Conservation (phyloP, 148 eudicot genomes). For the Drosera capensis region DNA sequence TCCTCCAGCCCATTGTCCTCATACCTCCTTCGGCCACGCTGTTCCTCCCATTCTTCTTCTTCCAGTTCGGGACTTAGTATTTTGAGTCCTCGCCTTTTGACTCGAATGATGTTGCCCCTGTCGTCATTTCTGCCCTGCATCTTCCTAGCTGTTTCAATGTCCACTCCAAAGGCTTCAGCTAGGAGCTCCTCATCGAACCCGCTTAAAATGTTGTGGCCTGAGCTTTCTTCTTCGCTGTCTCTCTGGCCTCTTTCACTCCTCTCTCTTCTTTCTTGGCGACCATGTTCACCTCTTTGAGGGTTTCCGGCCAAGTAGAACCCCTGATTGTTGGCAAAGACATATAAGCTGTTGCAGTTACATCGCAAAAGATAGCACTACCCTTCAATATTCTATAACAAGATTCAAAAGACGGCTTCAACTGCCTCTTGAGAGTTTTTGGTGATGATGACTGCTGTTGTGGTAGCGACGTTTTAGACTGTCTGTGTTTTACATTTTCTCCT, state of each 20-base stretch:
- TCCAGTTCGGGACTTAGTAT: not conserved
- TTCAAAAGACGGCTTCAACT: no score
- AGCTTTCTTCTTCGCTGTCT: not conserved
- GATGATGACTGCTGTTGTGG: no score
- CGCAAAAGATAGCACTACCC: no score
- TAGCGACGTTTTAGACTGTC: no score
- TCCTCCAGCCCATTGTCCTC: slow-evolving; percentile 22
- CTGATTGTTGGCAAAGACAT: slow-evolving; percentile 7
- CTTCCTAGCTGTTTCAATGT: slow-evolving; percentile 13
- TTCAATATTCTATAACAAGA: not conserved
- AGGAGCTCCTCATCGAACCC: slow-evolving; percentile 32
- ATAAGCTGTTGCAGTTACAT: not conserved
- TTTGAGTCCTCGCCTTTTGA: slow-evolving; percentile 10
- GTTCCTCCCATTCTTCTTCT: not conserved
- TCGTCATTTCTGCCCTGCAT: slow-evolving; percentile 22
- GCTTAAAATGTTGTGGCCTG: slow-evolving; percentile 21
- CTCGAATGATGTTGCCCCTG: slow-evolving; percentile 37
- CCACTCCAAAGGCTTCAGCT: slow-evolving; percentile 13
- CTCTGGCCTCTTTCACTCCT: slow-evolving; percentile 3
- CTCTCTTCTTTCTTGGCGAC: slow-evolving; percentile 10
- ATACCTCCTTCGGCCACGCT: not conserved
- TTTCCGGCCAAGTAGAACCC: slow-evolving; percentile 60
- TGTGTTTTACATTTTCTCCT: no score
- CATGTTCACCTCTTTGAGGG: slow-evolving; percentile 14
- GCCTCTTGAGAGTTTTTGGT: no score